Evolutionary conservation across 2,329 filamentous ascomycete genomes (phyloP), one percentile per base, ranked within the genome.

Genomic region (Rhinocladiella mackenziei): DNA sequence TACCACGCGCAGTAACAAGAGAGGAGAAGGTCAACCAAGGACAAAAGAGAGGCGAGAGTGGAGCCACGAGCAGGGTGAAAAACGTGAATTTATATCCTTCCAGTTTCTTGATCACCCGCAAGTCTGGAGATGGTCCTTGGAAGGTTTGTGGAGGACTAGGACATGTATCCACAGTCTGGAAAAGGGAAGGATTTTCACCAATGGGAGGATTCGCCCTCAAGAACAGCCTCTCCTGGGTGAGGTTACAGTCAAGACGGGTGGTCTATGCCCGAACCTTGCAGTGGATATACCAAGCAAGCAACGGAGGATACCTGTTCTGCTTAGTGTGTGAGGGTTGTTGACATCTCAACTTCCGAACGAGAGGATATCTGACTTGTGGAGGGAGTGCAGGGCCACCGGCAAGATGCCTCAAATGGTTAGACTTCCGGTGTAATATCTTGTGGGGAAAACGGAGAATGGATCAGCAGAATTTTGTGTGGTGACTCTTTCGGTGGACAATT

Each of bases 1-100:
- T 22, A 19, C 17, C 19, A 42, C 49, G 43, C 48, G 51, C 57
- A 3, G 23, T 8, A 38, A 10, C 8, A 15, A 34, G 15, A 5
- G 31, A 13, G 11, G 22, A 26, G 15, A 28, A 31, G 17, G 31
- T 25, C n/a, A 5, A 26, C n/a, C n/a, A n/a, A n/a, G n/a, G 14
- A 39, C n/a, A 11, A 10, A n/a, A 4, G 8, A 14, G 11, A 22
- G 18, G 3, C 4, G 22, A n/a, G 8, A 22, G 18, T 3, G 32
- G 17, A 35, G 4, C 4, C 32, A 35, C 9, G 32, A 35, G 17
- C 32, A 35, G 17, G 32, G 4, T 6, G 32, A 20, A 2, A 4
- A n/a, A 17, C 19, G 6, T 11, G 18, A 11, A 7, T 35, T 35
- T 35, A 35, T 35, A 35, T 35, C 17, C 18, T 22, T 22, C 4